Base-by-base conservation (phyloP, 768 basidiomycete species). In the Mycena indigotica region DNA sequence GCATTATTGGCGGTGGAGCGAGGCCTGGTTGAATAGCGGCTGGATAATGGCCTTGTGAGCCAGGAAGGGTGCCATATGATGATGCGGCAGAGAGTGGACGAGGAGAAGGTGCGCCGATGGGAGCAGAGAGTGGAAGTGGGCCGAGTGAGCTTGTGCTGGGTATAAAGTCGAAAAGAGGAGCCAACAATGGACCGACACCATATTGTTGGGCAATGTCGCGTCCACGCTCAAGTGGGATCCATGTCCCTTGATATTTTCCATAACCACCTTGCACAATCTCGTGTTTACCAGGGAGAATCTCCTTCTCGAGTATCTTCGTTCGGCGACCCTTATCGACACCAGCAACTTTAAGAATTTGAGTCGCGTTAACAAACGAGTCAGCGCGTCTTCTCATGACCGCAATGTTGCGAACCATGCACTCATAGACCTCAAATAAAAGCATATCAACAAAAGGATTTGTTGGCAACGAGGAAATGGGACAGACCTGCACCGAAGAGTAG, bases 181-280 rank as follows among this genome's bases (percentile, higher is more conserved):
- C 80, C 56, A 99, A 82, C 52, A 97, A 80, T 45, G 88, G 86
- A 28, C 90, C 87, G 40, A 99, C 95, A 55, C 93, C 94, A 73
- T 91, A 98, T 66, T 93, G 93, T 16, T 85, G 73, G 2, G 97
- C 95, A 46, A 99, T 87, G 65, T 98, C 95, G 55, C 92, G 87
- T 35, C 95, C 95, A 55, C 93, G 83, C 65, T 95, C 93, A 38
- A 98, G 87, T 1, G 97, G 97, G 66, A 99, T 96, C 96, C 97
- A 99, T 55, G 96, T 98, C 63, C 97, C 97, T 72, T 99, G 97
- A 71, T 98, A 99, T 77, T 98, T 96, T 24, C 97, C 97, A 70
- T 98, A 98, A 28, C 97, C 97, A 35, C 97, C 97, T 72, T 98
- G 97, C 4, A 99, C 93, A 71, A 98, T 98, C 73, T 99, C 96